These are phyloP conservation scores for Tricholomella constricta DNA, from an alignment of 768 basidiomycete genomes.

Conservation along the genomic window DNA sequence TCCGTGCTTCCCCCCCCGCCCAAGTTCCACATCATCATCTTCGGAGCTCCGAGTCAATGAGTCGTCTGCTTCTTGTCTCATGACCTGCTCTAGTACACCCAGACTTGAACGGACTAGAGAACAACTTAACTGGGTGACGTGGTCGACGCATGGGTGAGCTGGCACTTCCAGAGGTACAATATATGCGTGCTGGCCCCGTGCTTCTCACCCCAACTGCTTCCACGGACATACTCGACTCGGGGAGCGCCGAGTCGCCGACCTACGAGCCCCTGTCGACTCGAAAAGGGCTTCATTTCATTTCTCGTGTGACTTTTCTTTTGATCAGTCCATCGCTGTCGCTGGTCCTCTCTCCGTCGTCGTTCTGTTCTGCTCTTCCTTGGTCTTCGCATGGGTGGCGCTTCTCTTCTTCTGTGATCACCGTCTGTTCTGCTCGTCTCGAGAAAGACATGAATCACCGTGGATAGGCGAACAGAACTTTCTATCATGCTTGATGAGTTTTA, in stretches of 20 bases:
- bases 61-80: neutral
- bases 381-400: too few relatives aligned
- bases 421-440: neutral
- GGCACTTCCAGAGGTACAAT: too few relatives aligned
- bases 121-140: neutral
- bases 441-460: neutral
- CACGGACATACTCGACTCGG: neutral
- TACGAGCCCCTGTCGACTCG: neutral
- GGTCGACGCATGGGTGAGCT: too few relatives aligned
- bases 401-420: neutral
- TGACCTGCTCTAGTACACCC: neutral
- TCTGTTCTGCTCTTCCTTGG: neutral
- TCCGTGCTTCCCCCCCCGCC: neutral
- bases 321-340: too few relatives aligned
- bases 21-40: neutral
- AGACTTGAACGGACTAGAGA: neutral
- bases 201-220: neutral
- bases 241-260: too few relatives aligned
- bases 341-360: too few relatives aligned
- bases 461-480: neutral
- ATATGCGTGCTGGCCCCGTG: too few relatives aligned
- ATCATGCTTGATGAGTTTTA: neutral
- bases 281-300: neutral
- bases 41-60: too few relatives aligned
- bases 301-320: neutral